Conservation (phyloP, 441 rosid species). For the Biscutella laevigata region DNA sequence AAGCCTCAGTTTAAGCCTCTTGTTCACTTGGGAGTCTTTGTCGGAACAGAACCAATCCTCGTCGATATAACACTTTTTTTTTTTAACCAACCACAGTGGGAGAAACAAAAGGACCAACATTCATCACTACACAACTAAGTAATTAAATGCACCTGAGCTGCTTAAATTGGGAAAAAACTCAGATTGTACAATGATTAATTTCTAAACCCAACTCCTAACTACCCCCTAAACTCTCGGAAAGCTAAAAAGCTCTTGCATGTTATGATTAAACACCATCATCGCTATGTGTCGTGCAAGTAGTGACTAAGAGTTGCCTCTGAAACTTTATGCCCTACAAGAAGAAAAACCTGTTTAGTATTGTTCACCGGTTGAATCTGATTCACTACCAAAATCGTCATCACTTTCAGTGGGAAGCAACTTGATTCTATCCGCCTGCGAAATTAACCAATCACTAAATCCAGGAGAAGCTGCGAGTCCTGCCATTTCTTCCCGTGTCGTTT, state of each 20-base stretch:
- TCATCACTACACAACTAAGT: background rate
- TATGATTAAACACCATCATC: background rate
- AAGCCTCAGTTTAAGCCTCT: no score
- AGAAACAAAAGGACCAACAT: background rate
- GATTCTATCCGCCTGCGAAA: slow-evolving; percentile 62
- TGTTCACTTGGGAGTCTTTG: no score
- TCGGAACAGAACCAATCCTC: no score
- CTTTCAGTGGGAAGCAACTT: slow-evolving; percentile 47
- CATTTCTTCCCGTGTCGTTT: slow-evolving; percentile 71
- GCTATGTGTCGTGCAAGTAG: background rate
- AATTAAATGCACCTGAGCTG: background rate
- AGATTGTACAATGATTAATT: slow-evolving; percentile 11
- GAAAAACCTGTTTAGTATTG: slow-evolving; percentile 11
- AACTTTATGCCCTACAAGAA: slow-evolving; percentile 1
- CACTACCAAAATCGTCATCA: slow-evolving; percentile 52
- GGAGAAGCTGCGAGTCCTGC: slow-evolving; percentile 70
- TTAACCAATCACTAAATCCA: slow-evolving; percentile 61
- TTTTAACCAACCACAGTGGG: background rate
- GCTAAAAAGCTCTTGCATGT: background rate
- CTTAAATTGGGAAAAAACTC: background rate
- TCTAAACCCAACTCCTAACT: background rate
- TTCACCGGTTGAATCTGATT: slow-evolving; percentile 54
- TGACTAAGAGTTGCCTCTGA: background rate
- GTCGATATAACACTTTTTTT: no score
- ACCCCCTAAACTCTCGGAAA: slow-evolving; percentile 5